Base-by-base conservation (phyloP, 164 flowering plant genomes). In the Chimonanthus praecox region DNA sequence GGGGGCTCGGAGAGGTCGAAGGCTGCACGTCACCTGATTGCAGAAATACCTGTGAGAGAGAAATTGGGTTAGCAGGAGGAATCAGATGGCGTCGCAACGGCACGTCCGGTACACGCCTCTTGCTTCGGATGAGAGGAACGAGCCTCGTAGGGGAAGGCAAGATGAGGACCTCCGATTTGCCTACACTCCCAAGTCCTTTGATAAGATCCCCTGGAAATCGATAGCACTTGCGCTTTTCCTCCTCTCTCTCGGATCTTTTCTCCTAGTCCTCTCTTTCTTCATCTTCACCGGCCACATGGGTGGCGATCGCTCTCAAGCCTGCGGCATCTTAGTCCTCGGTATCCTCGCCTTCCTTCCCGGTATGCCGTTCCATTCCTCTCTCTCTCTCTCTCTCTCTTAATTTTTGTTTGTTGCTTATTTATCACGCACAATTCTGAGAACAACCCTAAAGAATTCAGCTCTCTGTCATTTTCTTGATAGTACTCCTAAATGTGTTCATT, bases 221-320 rank as follows among this genome's bases (percentile, higher is more conserved):
- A 89, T 94, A 74, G 78, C 68, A n/a, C 90, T 94, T 45, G 98
- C 97, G 2, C 80, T 94, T 50, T 92, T 92, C 77, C 79, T 94
- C 61, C 88, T 94, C 47, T 75, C 60, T 47, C 88, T 94, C 4
- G 98, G 97, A 43, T 84, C 75, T 1, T 0, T 77, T 58, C 97
- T 92, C 78, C 88, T 92, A 49, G 87, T 89, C 54, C 88, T 92
- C 54, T 82, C 97, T 1, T 69, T 86, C 73, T 92, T 92, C 82
- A 85, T 94, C 78, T 86, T 87, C 58, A 78, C 95, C 4, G 98
- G 98, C 50, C 98, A 94, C 82, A 94, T 94, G 97, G 95, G 88
- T 21, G 98, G 97, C 51, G 97, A 94, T 8, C 74, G 47, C 3
- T 84, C 95, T 43, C 98, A 92, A 81, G 95, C 88, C 7, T 88